Evolutionary conservation across 352 stramenopile species (phyloP).

Genomic region (Phytophthora syringae): DNA sequence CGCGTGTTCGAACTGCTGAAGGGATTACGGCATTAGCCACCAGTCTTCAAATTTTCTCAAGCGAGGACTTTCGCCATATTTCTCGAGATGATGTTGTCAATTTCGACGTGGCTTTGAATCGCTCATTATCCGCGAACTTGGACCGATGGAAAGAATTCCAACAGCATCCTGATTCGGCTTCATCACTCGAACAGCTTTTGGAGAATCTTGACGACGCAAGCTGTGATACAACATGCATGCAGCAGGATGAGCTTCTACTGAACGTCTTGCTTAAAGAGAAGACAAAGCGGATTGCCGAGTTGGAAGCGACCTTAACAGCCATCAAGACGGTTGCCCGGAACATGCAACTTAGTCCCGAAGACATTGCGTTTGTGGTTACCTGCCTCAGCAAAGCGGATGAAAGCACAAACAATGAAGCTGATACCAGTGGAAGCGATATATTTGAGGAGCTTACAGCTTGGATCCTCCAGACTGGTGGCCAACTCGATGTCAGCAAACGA

Average conservation of each 20-base stretch:
- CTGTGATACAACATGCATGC: conserved; percentile 22
- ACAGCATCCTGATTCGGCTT: conserved; percentile 27
- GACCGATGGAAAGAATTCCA: conserved; percentile 36
- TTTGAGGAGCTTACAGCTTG: conserved; percentile 36
- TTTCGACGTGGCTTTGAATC: conserved; percentile 19
- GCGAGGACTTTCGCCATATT: conserved; percentile 56
- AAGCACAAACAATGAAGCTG: not conserved
- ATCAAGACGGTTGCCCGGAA: conserved; percentile 52
- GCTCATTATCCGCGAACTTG: conserved; percentile 18
- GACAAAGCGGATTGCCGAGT: conserved; percentile 54
- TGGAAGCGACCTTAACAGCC: conserved; percentile 50
- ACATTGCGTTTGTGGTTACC: conserved; percentile 49
- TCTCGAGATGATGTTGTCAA: conserved; percentile 31
- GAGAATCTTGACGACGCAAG: conserved; percentile 16
- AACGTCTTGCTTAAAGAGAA: conserved; percentile 69
- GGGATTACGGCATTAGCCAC: conserved; percentile 46
- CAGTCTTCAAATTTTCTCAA: conserved; percentile 43
- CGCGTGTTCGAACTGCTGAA: conserved; percentile 40
- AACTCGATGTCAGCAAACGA: conserved; percentile 51
- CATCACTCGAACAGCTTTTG: conserved; percentile 24
- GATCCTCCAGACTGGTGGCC: conserved; percentile 54
- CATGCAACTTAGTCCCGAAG: conserved; percentile 51
- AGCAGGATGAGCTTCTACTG: conserved; percentile 51
- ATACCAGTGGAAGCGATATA: conserved; percentile 12
- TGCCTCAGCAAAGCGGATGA: conserved; percentile 4